phyloP scores from a whole-genome alignment of 2,329 filamentous ascomycete species.

The Hypoxylon sp. region DNA sequence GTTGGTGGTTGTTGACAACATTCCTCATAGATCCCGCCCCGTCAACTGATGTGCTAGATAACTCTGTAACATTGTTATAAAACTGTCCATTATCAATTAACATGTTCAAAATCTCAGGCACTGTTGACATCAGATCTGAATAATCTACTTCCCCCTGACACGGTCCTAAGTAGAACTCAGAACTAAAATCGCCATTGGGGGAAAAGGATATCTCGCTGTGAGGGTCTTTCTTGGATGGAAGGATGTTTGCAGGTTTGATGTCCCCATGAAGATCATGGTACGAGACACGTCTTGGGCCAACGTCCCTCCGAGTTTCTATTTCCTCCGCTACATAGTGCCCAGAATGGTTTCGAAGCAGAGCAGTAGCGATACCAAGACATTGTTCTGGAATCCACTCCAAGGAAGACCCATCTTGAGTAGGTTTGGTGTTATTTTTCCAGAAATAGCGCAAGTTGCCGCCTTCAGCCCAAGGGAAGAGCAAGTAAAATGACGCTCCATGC shows the following conservation, averaged over 20 bases:
- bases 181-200: slow-evolving; percentile 24
- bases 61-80: background rate
- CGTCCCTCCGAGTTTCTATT: background rate
- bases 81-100: background rate
- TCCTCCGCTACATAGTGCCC: background rate
- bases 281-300: background rate
- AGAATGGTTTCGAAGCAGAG: slow-evolving; percentile 16
- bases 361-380: slow-evolving; percentile 32
- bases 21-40: background rate
- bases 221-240: slow-evolving; percentile 8
- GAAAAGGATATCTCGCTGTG: background rate
- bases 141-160: slow-evolving; percentile 4
- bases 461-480: slow-evolving; percentile 44
- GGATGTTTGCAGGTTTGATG: slow-evolving; percentile 31
- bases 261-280: slow-evolving; percentile 24
- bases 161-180: slow-evolving; percentile 5
- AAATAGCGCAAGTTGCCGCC: slow-evolving; percentile 22
- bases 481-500: slow-evolving; percentile 25
- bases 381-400: slow-evolving; percentile 31
- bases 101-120: background rate
- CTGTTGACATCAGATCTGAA: slow-evolving; percentile 5
- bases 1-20: background rate
- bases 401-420: background rate
- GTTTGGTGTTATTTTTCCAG: slow-evolving; percentile 28
- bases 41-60: background rate